Evolutionary conservation across 140 eudicot species (phyloP), one percentile per base, ranked within the genome.

Genomic region (Ambrosia hybrid): DNA sequence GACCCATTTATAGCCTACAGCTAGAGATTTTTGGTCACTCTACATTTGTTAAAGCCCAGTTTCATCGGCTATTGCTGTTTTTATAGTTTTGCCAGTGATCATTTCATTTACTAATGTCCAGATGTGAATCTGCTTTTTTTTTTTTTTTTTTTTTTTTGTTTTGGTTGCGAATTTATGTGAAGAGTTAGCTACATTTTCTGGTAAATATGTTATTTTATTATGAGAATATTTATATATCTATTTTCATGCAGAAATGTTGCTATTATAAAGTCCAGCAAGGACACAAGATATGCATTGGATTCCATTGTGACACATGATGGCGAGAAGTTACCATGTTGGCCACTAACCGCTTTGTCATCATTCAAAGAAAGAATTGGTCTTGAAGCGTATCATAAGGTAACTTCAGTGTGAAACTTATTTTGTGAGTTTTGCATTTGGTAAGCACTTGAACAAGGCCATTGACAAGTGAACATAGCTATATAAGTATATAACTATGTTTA

Each of bases 251-350:
- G 97, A 83, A 86, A 79, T 65, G 90, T 86, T 12, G 96, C 95
- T 64, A 58, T 94, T 38, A 83, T 94, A 67, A 94, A 94, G 72
- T 91, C 99, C 41, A 84, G 77, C 84, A 94, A 94, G 85, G 99
- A 94, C 81, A 85, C 85, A 45, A 82, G 99, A 81, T 91, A 94
- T 71, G 99, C 84, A 55, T 73, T 91, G 79, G 89, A 85, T 57
- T 86, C 95, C 59, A 80, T 94, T 33, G 97, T 88, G 75, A 94
- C 97, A 15, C 99, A 94, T 77, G 97, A 94, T 63, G 97, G 99
- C 48, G 94, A 86, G 72, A 94, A 83, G 83, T 75, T 88, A 72
- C 95, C 97, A 43, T 94, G 99, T 75, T 85, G 89, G 86, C 92
- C 99, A 43, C 80, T 94, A 73, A 83, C 84, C 9, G 83, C 87